Conservation (phyloP, 495 filamentous ascomycete species). For the Penicillium crystallinum region DNA sequence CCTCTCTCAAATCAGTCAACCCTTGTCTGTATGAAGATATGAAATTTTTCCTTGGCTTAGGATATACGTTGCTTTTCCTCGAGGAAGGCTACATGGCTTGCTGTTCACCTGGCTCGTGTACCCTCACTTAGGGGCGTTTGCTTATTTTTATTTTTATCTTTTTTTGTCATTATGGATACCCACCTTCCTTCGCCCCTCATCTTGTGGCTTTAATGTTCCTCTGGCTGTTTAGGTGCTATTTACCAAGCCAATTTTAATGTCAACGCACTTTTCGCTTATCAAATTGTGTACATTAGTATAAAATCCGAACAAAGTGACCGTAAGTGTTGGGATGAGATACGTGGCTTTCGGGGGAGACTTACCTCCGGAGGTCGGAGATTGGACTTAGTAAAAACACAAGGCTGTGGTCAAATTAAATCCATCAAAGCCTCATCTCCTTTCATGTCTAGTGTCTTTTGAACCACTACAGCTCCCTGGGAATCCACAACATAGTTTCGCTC, state of each 20-base stretch:
- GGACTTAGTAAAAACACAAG: too few species aligned
- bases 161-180: constrained; percentile 37
- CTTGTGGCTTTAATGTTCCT: neutral
- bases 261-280: neutral
- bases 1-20: neutral
- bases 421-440: too few species aligned
- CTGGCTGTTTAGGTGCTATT: neutral
- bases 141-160: constrained; percentile 10
- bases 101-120: neutral
- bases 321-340: too few species aligned
- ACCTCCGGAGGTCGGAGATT: too few species aligned
- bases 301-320: too few species aligned
- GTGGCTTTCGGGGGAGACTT: too few species aligned
- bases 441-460: too few species aligned
- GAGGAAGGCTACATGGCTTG: neutral
- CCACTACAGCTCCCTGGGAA: too few species aligned
- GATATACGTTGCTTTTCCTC: constrained; percentile 13
- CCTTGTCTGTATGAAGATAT: constrained; percentile 13
- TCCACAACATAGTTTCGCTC: too few species aligned
- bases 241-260: neutral
- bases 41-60: constrained; percentile 12
- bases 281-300: too few species aligned
- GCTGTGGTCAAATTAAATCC: too few species aligned
- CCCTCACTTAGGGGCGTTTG: neutral
- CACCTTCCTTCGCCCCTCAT: constrained; percentile 26